phyloP scores from a whole-genome alignment of 2,329 filamentous ascomycete species.

The Geosmithia putterillii region DNA sequence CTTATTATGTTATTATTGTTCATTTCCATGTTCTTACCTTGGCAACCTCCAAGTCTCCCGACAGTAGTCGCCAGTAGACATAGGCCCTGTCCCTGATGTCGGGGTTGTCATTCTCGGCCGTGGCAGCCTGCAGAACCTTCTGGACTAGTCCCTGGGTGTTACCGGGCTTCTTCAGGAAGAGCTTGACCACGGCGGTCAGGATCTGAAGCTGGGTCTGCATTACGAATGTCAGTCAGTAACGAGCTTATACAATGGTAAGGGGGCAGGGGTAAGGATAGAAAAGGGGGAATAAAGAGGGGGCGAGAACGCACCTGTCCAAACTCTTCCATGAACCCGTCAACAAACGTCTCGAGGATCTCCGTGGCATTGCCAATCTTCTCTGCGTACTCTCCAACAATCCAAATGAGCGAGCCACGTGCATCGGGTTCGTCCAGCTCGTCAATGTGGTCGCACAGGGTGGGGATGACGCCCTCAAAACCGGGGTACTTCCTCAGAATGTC shows the following conservation, averaged over 20 bases:
- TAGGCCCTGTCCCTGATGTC: constrained; percentile 96
- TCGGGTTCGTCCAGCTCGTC: constrained; percentile 93
- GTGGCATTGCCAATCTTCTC: constrained; percentile 99
- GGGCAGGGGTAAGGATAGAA: not conserved
- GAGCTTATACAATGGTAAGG: not conserved
- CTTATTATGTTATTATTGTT: not conserved
- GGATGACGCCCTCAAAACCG: constrained; percentile 95
- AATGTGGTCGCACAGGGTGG: constrained; percentile 89
- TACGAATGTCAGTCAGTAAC: not conserved
- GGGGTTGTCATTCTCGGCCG: constrained; percentile 91
- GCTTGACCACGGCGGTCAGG: constrained; percentile 89
- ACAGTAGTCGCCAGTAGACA: constrained; percentile 94
- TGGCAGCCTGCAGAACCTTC: constrained; percentile 86
- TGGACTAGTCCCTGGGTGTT: constrained; percentile 85
- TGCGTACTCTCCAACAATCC: constrained; percentile 98
- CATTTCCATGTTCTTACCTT: too few relatives aligned
- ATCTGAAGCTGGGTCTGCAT: constrained; percentile 90
- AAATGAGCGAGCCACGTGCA: constrained; percentile 83
- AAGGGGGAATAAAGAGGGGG: too few relatives aligned
- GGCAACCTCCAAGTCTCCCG: constrained; percentile 79
- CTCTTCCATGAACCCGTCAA: constrained; percentile 90
- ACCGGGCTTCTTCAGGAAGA: constrained; percentile 94
- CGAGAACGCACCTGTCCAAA: constrained; percentile 76
- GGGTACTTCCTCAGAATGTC: constrained; percentile 97
- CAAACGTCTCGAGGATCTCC: constrained; percentile 82